phyloP scores from a whole-genome alignment of 345 rosid genomes.

The Euphorbia tirucalli region DNA sequence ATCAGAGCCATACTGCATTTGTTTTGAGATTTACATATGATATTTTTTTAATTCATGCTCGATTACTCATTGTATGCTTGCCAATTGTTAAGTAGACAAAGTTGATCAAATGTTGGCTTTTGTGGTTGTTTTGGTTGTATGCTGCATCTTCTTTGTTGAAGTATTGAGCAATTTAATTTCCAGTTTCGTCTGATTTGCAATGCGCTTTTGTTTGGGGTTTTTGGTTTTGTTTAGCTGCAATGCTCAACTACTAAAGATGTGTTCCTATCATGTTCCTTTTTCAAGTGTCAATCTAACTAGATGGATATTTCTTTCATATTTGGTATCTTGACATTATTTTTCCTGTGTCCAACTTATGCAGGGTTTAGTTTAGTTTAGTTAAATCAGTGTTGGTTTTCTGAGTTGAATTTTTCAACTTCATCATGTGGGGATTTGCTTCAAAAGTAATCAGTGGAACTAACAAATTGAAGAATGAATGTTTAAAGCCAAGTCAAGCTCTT shows the following conservation, averaged over 20 bases:
- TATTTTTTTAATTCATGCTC: no score
- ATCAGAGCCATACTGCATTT: background rate
- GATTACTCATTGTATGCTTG: no score
- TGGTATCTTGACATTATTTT: background rate
- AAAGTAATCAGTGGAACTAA: slow-evolving; percentile 7
- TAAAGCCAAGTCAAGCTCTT: slow-evolving; percentile 32
- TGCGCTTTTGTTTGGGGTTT: background rate
- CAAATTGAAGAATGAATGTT: slow-evolving; percentile 28
- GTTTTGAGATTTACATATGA: no score
- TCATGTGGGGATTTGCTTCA: slow-evolving; percentile 25
- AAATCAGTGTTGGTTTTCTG: background rate
- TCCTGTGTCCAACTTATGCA: background rate
- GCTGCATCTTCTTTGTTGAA: background rate
- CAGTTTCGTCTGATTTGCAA: background rate
- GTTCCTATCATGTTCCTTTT: background rate
- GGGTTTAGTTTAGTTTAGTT: background rate
- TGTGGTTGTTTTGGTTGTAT: background rate
- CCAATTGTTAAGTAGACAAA: background rate
- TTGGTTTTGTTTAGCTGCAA: background rate
- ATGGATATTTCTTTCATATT: background rate
- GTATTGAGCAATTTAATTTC: background rate
- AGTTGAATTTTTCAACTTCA: background rate
- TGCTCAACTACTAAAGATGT: background rate
- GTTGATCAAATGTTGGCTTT: background rate
- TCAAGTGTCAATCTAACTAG: no score